A percentile compares a stretch with the other conserved stretches of the same genome.
phyloP scores from a whole-genome alignment of 2,329 filamentous ascomycete genomes.

The Ophioceras dolichostomum region DNA sequence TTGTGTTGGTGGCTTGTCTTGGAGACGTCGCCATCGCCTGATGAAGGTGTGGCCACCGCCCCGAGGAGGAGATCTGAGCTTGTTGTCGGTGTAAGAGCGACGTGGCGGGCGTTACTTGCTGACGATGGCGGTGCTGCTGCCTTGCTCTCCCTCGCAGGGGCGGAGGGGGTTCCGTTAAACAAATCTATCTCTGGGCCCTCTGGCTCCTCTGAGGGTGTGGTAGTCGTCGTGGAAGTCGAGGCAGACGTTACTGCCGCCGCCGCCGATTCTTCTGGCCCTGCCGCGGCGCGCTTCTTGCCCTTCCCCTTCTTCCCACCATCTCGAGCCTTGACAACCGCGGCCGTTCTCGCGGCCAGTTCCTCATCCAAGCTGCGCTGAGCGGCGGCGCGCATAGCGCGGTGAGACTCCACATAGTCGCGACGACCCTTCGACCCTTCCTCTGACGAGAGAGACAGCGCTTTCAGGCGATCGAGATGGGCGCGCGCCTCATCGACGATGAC shows the following conservation, averaged over 20 bases:
- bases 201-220: constrained; percentile 1
- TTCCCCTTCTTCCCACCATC: background rate
- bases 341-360: constrained; percentile 16
- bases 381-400: constrained; percentile 26
- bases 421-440: constrained; percentile 37
- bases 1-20: no score
- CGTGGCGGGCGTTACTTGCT: background rate
- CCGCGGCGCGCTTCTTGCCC: background rate
- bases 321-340: constrained; percentile 12
- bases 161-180: no score
- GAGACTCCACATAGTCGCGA: constrained; percentile 50
- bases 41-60: constrained; percentile 7
- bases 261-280: background rate
- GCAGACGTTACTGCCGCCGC: background rate
- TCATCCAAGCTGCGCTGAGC: constrained; percentile 27
- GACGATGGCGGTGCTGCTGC: background rate
- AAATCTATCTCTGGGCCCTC: background rate
- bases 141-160: no score
- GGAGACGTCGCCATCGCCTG: no score
- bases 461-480: constrained; percentile 55
- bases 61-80: constrained; percentile 18
- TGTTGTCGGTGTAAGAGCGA: constrained; percentile 27
- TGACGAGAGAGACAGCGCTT: constrained; percentile 29
- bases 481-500: constrained; percentile 79
- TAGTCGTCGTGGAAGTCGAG: background rate